Base-by-base conservation (phyloP, 73 alveolate genomes). In the Paramecium tetraurelia region DNA sequence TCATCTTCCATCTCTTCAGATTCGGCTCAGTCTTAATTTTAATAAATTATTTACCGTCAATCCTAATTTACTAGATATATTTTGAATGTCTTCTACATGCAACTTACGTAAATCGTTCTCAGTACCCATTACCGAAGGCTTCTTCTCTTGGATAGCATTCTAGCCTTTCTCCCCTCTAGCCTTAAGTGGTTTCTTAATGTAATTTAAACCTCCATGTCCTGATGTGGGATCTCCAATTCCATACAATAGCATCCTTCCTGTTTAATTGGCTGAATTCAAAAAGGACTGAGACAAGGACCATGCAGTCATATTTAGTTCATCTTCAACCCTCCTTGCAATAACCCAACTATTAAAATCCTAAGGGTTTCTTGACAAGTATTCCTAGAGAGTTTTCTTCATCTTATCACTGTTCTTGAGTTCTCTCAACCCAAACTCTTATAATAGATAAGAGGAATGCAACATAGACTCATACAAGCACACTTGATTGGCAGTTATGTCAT, bases 171-270 rank as follows among this genome's bases (percentile, higher is more conserved):
- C 90, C 3, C 90, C 90, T 46, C 94, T 89, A 12, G 86, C 87
- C 20, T 89, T 98, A 31, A 96, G 93, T 7, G 99, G 99, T 92
- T 97, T 96, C 93, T 98, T 97, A 57, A 98, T 96, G 92, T 94
- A 98, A 18, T 98, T 96, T 85, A 96, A 97, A 1, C 99, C 99
- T 10, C 99, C 99, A 92, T 96, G 94, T n/a, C 99, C 99, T 86
- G 97, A 97, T 1, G 99, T 95, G 2, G 99, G 99, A 92, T 98
- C 99, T 24, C 99, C 99, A 27, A 98, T 94, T 12, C 99, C 99
- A 86, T 95, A 97, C n/a, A 98, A 90, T 92, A 96, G 92, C 96
- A 98, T 94, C 98, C 95, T 97, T 29, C 99, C 99, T 89, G 96
- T 92, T 14, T 95, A 93, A 84, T 92, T 95, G 40, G 96, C 96